Evolutionary conservation across 2,329 filamentous ascomycete genomes (phyloP).

Genomic region (Gremmenia infestans): DNA sequence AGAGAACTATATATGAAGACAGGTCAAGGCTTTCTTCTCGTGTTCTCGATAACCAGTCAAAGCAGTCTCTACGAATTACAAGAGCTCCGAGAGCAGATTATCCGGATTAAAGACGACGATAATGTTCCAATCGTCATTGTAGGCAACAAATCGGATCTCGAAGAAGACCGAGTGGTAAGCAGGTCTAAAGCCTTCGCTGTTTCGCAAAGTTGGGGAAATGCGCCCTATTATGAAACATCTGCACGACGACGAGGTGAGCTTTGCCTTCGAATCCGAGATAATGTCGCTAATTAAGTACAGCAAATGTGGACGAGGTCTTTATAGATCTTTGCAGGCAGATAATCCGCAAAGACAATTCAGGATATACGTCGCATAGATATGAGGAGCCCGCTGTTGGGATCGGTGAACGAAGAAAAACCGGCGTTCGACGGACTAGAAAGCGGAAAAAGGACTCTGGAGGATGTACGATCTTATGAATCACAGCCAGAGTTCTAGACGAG

Average conservation of each 20-base stretch:
- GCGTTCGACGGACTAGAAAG: neutral
- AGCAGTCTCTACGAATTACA: slow-evolving; percentile 65
- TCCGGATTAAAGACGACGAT: slow-evolving; percentile 67
- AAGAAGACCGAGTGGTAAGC: slow-evolving; percentile 64
- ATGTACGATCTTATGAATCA: slow-evolving; percentile 14
- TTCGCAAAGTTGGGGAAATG: slow-evolving; percentile 65
- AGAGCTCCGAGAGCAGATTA: slow-evolving; percentile 67
- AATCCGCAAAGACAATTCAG: slow-evolving; percentile 50
- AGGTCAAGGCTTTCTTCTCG: slow-evolving; percentile 68
- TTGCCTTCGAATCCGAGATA: neutral
- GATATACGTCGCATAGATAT: neutral
- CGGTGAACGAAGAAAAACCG: neutral
- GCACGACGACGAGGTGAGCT: slow-evolving; percentile 50
- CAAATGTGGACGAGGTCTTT: slow-evolving; percentile 71
- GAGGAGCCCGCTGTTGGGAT: neutral
- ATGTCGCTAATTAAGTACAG: slow-evolving; percentile 6
- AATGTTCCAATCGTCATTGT: slow-evolving; percentile 67
- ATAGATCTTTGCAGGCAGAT: slow-evolving; percentile 63
- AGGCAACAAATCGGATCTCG: slow-evolving; percentile 69
- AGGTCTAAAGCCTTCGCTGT: slow-evolving; percentile 61
- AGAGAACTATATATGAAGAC: slow-evolving; percentile 72
- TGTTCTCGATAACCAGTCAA: slow-evolving; percentile 68
- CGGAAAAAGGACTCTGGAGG: slow-evolving; percentile 1
- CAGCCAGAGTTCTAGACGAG: neutral
- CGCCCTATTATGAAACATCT: slow-evolving; percentile 69